Percentiles rank a stretch among this genome's conserved stretches.
Conservation (phyloP, 352 stramenopile genomes). For the Globisporangium echinulatum region DNA sequence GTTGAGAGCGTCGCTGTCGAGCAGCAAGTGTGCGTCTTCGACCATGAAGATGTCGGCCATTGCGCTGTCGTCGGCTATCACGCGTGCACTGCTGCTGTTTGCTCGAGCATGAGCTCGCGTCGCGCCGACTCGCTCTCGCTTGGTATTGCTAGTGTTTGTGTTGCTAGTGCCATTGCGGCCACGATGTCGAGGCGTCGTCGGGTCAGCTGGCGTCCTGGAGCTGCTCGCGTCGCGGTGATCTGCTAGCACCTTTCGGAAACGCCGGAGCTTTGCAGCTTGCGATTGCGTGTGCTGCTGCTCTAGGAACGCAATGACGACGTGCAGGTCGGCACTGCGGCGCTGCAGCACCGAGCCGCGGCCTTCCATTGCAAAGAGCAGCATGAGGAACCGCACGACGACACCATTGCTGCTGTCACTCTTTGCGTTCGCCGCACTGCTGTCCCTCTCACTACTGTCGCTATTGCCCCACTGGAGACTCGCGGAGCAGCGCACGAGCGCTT, state of each 20-base stretch:
- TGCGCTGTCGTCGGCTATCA: not conserved
- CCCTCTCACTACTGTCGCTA: too few relatives aligned
- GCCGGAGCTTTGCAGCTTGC: slow-evolving; percentile 31
- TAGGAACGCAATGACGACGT: slow-evolving; percentile 42
- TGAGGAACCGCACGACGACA: slow-evolving; percentile 57
- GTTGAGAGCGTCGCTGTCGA: too few relatives aligned
- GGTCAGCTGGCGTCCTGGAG: too few relatives aligned
- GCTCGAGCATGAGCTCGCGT: not conserved
- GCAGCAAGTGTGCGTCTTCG: not conserved
- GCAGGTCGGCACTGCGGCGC: slow-evolving; percentile 48
- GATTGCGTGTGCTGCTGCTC: slow-evolving; percentile 30
- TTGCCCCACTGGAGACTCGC: slow-evolving; percentile 35
- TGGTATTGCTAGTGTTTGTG: not conserved
- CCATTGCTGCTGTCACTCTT: slow-evolving; percentile 4
- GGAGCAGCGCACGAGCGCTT: slow-evolving; percentile 47
- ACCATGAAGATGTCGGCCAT: not conserved
- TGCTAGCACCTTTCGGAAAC: slow-evolving; percentile 37
- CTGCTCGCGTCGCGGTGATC: slow-evolving; percentile 8
- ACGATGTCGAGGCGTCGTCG: not conserved
- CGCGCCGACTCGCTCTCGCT: not conserved
- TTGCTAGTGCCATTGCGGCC: not conserved
- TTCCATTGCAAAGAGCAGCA: slow-evolving; percentile 78
- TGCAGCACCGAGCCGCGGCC: slow-evolving; percentile 51
- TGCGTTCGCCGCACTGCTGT: too few relatives aligned
- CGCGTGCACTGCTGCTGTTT: not conserved